Evolutionary conservation across 1,284 basidiomycete species (phyloP), one percentile per base, ranked within the genome.

Genomic region (Mycena citricolor): DNA sequence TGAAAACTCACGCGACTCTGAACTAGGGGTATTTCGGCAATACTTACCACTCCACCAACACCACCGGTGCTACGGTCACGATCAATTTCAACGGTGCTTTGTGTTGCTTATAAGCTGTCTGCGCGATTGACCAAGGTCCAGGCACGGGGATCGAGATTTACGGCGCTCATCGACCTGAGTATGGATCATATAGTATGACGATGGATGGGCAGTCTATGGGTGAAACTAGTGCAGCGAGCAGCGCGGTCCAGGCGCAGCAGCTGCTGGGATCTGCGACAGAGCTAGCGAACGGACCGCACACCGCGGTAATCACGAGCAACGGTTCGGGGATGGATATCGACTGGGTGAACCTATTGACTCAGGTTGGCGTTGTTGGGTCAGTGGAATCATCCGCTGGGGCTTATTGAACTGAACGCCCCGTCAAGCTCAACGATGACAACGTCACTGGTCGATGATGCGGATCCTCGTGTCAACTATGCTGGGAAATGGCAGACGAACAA

Each of bases 81-180:
- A 60, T 74, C 23, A 54, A 58, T 10, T 74, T 75, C 51, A 65
- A 66, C 52, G 72, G 72, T 70, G n/a, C n/a, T 32, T 44, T 42
- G 26, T 38, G 32, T n/a, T n/a, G n/a, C n/a, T n/a, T n/a, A 26
- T 39, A 41, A 34, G 39, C 44, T 34, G 36, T 14, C 39, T 31
- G 23, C 47, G 25, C 20, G 4, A 16, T 39, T 61, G 43, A 52
- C 51, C 36, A 61, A 39, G 36, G 10, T 41, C 56, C 51, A 68
- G 77, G 78, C 16, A 80, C 77, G 46, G 79, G 75, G 4, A 66
- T 79, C 39, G 70, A 70, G 57, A 55, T 80, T 38, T 74, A 69
- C 53, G 78, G 77, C 24, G 72, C 70, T 12, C 63, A 60, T 28
- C 57, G 67, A 46, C 65, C 73, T 17, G 62, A 65, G 43, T 79